Evolutionary conservation across 2,329 filamentous ascomycete genomes (phyloP), one percentile per base, ranked within the genome.

Genomic region (Davidsoniella virescens): DNA sequence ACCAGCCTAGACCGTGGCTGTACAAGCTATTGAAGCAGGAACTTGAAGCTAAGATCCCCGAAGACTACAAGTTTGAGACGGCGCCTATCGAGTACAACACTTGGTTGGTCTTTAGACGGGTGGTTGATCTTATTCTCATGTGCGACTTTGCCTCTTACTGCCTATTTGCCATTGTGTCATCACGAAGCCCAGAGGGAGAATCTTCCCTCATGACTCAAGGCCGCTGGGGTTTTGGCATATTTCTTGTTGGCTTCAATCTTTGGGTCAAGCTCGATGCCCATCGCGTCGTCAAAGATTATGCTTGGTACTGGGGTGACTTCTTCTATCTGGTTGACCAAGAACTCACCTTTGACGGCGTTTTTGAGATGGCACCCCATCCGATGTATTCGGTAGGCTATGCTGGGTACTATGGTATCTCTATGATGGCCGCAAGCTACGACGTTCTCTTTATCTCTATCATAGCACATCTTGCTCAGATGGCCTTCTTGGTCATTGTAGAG

Each of bases 261-360:
- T 96, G 92, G 88, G 92, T 98, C 56, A 98, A 98, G 68, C 73
- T 98, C 55, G 92, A 98, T 65, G 92, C 92, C 17, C 92, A 98
- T 65, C 78, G 92, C 54, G 92, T 98, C 46, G 92, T 98, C 62
- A 96, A 96, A 66, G 92, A 98, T 66, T 98, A 88, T 68, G 92
- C 92, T 25, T 98, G 92, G 92, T 98, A 96, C 67, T 98, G 92
- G 92, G 92, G 92, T 54, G 92, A 98, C 66, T 96, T 96, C 68
- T 98, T 96, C 72, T 98, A 87, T 67, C 80, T 98, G 61, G 86
- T 98, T 64, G 92, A 98, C 66, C 88, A 96, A 67, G 87, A 94
- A 62, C 72, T 98, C 63, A 96, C 88, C 46, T 98, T 98, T 64
- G 92, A 98, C 62, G 92, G 92, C 51, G 92, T 98, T 55, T 98